phyloP scores from a whole-genome alignment of 2,329 filamentous ascomycete species.

The Arthrocladium fulminans region DNA sequence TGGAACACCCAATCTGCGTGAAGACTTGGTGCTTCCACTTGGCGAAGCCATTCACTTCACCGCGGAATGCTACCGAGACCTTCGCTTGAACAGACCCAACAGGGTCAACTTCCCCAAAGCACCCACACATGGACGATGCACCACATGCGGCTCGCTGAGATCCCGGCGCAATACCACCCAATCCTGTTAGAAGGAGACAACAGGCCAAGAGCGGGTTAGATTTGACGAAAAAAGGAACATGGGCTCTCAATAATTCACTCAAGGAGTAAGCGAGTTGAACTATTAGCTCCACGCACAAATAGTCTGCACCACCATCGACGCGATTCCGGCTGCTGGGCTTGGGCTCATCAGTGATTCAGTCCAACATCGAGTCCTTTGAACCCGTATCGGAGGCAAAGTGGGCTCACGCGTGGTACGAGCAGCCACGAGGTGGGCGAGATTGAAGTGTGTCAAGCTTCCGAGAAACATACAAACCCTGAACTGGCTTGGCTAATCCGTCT shows the following conservation, averaged over 20 bases:
- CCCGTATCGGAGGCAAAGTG: neutral
- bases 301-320: neutral
- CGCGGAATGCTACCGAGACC: neutral
- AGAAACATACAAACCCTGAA: neutral
- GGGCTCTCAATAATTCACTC: neutral
- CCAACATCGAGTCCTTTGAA: neutral
- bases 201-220: neutral
- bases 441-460: neutral
- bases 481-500: neutral
- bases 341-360: conserved; percentile 1
- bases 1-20: too few species aligned
- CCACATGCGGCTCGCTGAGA: neutral
- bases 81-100: neutral
- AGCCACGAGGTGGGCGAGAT: neutral
- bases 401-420: neutral
- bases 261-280: neutral
- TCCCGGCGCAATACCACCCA: neutral
- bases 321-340: neutral
- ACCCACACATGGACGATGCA: neutral
- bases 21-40: too few species aligned
- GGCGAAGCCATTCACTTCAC: neutral
- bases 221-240: neutral
- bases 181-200: neutral
- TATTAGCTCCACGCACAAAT: neutral
- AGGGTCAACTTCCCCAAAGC: neutral